Base-by-base conservation (phyloP, 345 rosid genomes). In the Eucalyptus melliodora region DNA sequence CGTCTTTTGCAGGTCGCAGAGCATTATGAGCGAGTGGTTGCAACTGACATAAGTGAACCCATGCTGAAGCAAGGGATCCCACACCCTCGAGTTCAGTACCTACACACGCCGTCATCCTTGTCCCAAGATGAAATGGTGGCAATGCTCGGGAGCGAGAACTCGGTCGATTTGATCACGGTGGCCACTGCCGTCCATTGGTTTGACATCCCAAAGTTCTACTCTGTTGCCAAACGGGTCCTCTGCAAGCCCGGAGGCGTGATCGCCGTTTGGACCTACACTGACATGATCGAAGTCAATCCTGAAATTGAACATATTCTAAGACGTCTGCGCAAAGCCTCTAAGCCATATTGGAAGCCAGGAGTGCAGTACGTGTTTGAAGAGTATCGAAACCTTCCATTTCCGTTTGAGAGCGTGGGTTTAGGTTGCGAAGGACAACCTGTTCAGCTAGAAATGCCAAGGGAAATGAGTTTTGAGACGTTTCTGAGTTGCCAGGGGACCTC, bases 111-210 rank as follows among this genome's bases (percentile, higher is more conserved):
- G 4, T 53, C 55, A 88, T 89, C 96, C 9, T 90, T 96, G 59
- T 88, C 96, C 2, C 92, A 94, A 26, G 96, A 96, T 14, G 92
- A 97, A 49, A 67, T 93, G 6, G 92, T 95, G 45, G 31, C 91
- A 60, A 21, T 90, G 24, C 44, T 96, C 5, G 96, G 97, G 4
- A 92, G 94, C 7, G 97, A 93, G 81, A 92, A 93, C 77, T 92
- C 94, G 2, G 95, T 95, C 2, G 97, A 96, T 90, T 72, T 96
- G 19, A 92, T 96, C 27, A 94, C 94, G 1, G 94, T 94, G 5
- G 96, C 97, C 9, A 89, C 92, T 42, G 97, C 96, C 14, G 91
- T 94, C 26, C 97, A 95, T 91, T 94, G 97, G 97, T 95, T 95
- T 67, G 96, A 96, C 86, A 94, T 94, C 26, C 94, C 53, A 50